phyloP scores from a whole-genome alignment of 768 basidiomycete genomes.

The Galerina sulciceps region DNA sequence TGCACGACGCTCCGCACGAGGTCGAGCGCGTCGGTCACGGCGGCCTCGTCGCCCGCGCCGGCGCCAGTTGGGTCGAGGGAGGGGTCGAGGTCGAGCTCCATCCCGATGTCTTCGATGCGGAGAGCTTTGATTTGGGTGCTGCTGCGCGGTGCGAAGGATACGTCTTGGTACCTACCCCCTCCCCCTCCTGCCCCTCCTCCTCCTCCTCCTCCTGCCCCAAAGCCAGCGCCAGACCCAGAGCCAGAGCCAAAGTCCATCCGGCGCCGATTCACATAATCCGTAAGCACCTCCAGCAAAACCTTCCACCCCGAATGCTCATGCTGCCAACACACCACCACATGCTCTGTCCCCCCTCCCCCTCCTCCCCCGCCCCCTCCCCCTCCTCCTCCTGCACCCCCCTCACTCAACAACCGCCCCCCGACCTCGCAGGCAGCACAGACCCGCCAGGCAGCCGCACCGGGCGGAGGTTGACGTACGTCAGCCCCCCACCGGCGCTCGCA shows the following conservation, averaged over 20 bases:
- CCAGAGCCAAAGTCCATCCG: constrained; percentile 46
- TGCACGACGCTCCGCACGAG: constrained; percentile 79
- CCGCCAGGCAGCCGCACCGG: constrained; percentile 80
- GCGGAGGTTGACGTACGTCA: constrained; percentile 67
- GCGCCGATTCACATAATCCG: constrained; percentile 70
- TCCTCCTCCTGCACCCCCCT: too few species aligned
- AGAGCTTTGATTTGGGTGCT: constrained; percentile 45
- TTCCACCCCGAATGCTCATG: constrained; percentile 88
- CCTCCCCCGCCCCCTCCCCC: too few species aligned
- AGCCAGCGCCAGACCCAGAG: too few species aligned
- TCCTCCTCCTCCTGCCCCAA: too few species aligned
- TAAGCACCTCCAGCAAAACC: constrained; percentile 78
- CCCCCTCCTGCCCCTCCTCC: too few species aligned
- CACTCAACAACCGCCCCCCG: constrained; percentile 73
- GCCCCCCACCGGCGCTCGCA: constrained; percentile 39
- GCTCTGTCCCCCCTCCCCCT: too few species aligned
- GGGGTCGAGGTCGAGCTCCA: constrained; percentile 68
- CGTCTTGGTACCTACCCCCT: constrained; percentile 51
- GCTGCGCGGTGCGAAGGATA: constrained; percentile 55
- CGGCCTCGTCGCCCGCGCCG: constrained; percentile 64
- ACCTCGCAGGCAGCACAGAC: constrained; percentile 66
- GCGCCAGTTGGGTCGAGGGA: too few species aligned
- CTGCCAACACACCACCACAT: constrained; percentile 78
- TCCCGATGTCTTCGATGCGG: constrained; percentile 68
- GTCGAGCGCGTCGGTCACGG: constrained; percentile 77